Evolutionary conservation across 202 grass and related monocot species (phyloP).

Genomic region (Digitaria exilis): DNA sequence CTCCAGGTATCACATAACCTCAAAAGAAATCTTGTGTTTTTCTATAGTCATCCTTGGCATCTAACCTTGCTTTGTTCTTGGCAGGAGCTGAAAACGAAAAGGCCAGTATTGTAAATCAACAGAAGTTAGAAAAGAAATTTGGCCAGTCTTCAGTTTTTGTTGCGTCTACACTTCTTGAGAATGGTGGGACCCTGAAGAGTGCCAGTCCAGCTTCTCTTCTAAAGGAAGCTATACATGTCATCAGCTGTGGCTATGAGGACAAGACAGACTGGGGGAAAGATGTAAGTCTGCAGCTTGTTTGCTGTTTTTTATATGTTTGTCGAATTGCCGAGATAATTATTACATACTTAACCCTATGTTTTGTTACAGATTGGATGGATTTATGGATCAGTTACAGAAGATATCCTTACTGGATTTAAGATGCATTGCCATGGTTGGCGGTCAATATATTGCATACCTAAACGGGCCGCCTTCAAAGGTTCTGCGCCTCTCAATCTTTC

Average conservation of each 20-base stretch:
- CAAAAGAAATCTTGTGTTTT: neutral
- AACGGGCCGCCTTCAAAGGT: conserved; percentile 74
- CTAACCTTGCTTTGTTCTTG: conserved; percentile 19
- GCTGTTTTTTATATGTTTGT: neutral
- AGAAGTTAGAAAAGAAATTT: conserved; percentile 91
- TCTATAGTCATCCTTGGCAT: neutral
- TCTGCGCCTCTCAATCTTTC: conserved; percentile 95
- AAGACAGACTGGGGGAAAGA: conserved; percentile 90
- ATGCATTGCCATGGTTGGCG: conserved; percentile 97
- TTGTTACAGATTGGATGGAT: conserved; percentile 84
- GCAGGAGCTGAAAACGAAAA: conserved; percentile 74
- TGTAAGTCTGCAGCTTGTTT: conserved; percentile 32
- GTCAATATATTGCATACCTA: conserved; percentile 88
- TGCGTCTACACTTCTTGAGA: conserved; percentile 87
- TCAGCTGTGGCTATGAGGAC: conserved; percentile 90
- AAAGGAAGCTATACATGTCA: conserved; percentile 93
- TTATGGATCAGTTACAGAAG: conserved; percentile 92
- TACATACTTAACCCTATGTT: conserved; percentile 28
- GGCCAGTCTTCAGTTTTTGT: conserved; percentile 95
- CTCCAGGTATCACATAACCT: conserved; percentile 43
- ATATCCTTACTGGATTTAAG: conserved; percentile 95
- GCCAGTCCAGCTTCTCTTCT: conserved; percentile 81
- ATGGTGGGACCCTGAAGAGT: conserved; percentile 78
- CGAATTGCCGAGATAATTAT: neutral
- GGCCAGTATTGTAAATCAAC: conserved; percentile 61